Evolutionary conservation across 2,329 filamentous ascomycete genomes (phyloP), one percentile per base, ranked within the genome.

Genomic region (Cercospora nicotianae): DNA sequence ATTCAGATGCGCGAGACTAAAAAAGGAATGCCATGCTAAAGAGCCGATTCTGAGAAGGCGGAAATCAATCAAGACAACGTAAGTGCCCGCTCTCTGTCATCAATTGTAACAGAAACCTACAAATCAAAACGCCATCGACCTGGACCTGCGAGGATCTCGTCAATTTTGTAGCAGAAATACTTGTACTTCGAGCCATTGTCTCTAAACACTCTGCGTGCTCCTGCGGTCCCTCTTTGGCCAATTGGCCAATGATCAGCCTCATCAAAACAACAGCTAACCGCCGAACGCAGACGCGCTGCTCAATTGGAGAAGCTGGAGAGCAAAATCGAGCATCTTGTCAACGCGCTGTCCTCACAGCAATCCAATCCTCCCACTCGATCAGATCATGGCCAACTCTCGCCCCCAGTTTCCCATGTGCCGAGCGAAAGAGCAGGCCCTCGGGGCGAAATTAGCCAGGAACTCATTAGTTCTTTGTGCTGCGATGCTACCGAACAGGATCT

Each of bases 231-330:
- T 53, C 5, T 28, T 53, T 23, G 48, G 48, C 18, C 42, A 23
- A 48, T 53, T 23, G 48, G 48, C 18, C 42, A 23, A 48, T 23
- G 18, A 23, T 10, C 42, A 2, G 12, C 9, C 23, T 53, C 48
- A 12, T 16, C 12, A 28, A n/a, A 13, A 53, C 20, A 12, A 28
- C 6, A 28, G 23, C 26, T 63, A 16, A 48, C 66, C 66, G 30
- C 10, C 51, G 16, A 12, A 13, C 26, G 20, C 33, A 77, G 76
- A 28, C 76, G 76, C 20, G 73, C 76, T 23, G 76, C 75, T 26
- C 76, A 78, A 62, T 69, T 78, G 2, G 75, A 77, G 68, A 76
- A 78, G 58, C 70, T 78, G 16, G 76, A 78, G 65, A 75, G 67
- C 66, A 78, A 76, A 66, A 74, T 78, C 36, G 75, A 77, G 57